Evolutionary conservation across 768 basidiomycete species (phyloP).

Genomic region (Podaxis carcinomalis): DNA sequence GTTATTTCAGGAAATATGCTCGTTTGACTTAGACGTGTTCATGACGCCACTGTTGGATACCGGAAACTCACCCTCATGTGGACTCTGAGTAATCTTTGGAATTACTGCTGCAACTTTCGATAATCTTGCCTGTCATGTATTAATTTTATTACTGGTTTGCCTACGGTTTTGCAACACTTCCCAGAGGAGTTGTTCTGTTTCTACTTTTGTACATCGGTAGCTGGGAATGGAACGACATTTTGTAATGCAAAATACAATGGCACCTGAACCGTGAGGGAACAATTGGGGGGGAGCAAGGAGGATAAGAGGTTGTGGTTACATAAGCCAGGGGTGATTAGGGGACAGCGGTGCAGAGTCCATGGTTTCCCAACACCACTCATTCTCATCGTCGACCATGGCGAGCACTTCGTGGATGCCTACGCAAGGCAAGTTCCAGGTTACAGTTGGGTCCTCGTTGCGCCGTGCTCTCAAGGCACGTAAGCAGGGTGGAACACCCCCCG

Average conservation of each 20-base stretch:
- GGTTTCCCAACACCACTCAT: neutral
- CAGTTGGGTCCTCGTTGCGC: conserved; percentile 58
- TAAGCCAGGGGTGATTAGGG: neutral
- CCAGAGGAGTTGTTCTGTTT: conserved; percentile 15
- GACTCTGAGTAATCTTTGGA: conserved; percentile 3
- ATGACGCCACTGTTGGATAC: conserved; percentile 8
- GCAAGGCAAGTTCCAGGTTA: conserved; percentile 54
- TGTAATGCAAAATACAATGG: neutral
- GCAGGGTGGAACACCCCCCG: conserved; percentile 39
- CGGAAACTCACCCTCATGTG: neutral
- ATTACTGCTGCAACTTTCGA: neutral
- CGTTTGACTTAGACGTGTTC: neutral
- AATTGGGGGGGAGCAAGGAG: neutral
- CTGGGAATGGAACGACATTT: neutral
- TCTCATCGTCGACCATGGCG: conserved; percentile 29
- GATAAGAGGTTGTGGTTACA: neutral
- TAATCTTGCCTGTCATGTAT: neutral
- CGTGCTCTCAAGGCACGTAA: conserved; percentile 69
- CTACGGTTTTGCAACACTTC: conserved; percentile 20
- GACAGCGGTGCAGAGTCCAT: neutral
- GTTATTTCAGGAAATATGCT: neutral
- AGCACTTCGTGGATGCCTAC: conserved; percentile 52
- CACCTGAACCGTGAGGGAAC: neutral
- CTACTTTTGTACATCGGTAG: neutral
- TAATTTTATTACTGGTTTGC: neutral